A percentile compares a stretch with the other conserved stretches of the same genome.
Conservation (phyloP, 768 basidiomycete genomes). For the Leucocoprinus leucothites region DNA sequence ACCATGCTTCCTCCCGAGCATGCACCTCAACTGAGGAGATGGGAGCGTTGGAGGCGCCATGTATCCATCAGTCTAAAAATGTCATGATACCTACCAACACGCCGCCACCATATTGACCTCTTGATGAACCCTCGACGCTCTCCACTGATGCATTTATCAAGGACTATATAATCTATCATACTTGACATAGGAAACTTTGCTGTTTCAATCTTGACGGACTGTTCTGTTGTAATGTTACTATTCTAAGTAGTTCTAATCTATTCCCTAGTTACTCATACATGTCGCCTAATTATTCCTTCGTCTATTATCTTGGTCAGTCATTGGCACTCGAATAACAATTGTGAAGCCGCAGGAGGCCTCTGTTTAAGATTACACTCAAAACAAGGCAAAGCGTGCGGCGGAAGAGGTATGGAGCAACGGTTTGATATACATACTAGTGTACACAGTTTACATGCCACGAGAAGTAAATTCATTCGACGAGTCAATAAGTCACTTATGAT, state of each 20-base stretch:
- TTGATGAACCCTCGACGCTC: neutral
- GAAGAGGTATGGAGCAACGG: no score
- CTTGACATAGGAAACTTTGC: neutral
- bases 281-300: neutral
- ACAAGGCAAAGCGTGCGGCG: no score
- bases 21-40: neutral
- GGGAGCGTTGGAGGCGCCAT: neutral
- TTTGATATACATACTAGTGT: no score
- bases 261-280: neutral
- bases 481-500: no score
- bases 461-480: no score
- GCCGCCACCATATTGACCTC: no score
- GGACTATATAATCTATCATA: conserved; percentile 1
- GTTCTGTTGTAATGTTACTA: neutral
- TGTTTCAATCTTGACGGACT: neutral
- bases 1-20: no score
- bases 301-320: neutral
- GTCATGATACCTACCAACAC: neutral
- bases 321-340: neutral
- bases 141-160: neutral
- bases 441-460: no score
- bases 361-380: no score
- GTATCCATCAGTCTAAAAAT: neutral
- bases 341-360: no score
- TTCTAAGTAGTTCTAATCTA: neutral